A percentile compares a stretch with the other conserved stretches of the same genome.
These are phyloP conservation scores for Stereocaulon alpinum DNA, from an alignment of 495 filamentous ascomycete species.

Conservation along the genomic window DNA sequence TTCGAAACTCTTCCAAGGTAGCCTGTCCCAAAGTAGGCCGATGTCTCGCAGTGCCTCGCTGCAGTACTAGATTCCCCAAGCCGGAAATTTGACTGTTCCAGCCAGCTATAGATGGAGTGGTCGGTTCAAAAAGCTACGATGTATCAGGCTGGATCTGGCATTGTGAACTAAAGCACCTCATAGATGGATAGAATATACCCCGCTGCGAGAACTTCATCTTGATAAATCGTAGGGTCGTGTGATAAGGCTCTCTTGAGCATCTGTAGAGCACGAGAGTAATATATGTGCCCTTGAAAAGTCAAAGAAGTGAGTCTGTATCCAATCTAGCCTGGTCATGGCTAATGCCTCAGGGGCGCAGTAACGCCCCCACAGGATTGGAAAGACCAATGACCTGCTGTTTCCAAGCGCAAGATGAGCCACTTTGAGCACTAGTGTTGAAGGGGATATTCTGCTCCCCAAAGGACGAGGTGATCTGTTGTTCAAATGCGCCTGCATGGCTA, in stretches of 20 bases:
- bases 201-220: conserved; percentile 11
- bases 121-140: conserved; percentile 14
- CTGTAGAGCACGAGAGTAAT: conserved; percentile 11
- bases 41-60: conserved; percentile 5
- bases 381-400: conserved; percentile 8
- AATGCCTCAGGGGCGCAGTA: conserved; percentile 15
- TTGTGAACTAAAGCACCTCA: background rate
- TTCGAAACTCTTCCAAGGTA: conserved; percentile 7
- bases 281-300: conserved; percentile 2
- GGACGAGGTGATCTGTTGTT: conserved; percentile 12
- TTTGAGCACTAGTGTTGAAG: background rate
- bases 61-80: background rate
- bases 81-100: conserved; percentile 16
- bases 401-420: conserved; percentile 6
- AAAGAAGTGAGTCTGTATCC: conserved; percentile 5
- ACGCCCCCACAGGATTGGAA: background rate
- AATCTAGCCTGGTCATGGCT: conserved; percentile 16
- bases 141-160: background rate
- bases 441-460: conserved; percentile 18
- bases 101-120: conserved; percentile 11
- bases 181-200: conserved; percentile 11
- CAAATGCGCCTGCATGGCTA: background rate
- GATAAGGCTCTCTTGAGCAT: conserved; percentile 5
- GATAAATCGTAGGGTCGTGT: background rate
- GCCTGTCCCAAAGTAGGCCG: background rate